Base-by-base conservation (phyloP, 805 yeast species). In the Kluyveromyces starmeri region DNA sequence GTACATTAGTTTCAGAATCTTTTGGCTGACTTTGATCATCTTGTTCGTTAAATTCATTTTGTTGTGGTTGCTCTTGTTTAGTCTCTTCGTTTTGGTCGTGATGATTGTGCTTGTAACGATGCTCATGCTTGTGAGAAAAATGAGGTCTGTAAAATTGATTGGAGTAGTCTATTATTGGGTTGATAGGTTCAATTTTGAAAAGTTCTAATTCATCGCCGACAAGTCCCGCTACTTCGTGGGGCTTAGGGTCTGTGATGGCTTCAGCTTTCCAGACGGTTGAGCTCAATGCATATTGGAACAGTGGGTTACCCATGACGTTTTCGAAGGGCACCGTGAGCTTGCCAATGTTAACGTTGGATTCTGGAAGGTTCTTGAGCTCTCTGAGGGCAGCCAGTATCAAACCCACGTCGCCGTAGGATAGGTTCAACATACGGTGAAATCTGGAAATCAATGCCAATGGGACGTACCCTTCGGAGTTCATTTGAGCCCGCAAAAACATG, bases 401-500 rank as follows among this genome's bases (percentile, higher is more conserved):
- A 19, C 39, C 44, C 7, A 39, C 34, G 32, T 55, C 57, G 33
- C 55, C 56, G 34, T 65, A 70, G 28, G 82, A 62, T 39, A 74
- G 70, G 53, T 77, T 73, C 9, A 43, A 43, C 46, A 89, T 35
- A 36, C 57, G 44, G 28, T 44, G 50, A 30, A 51, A 51, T 34
- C 46, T 48, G 9, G 57, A 39, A 20, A 54, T 47, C 20, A 52
- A 35, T 10, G 53, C 32, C 13, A 55, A 40, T 25, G 61, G 53
- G 19, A 47, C 58, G 28, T 43, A 56, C 19, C 61, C 61, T 10
- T 56, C 56, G 12, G 44, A 44, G 8, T 53, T 48, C 26, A 89
- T 83, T 50, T 82, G 83, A 44, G 75, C 71, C 59, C 95, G 75
- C 60, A 92, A 68, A 55, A 63, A 89, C 34, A 78, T 64, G 62